Percentiles rank a stretch among this genome's conserved stretches.
These are phyloP conservation scores for Pinus tabuliformis DNA, from an alignment of 75 land plant genomes.

Conservation along the genomic window DNA sequence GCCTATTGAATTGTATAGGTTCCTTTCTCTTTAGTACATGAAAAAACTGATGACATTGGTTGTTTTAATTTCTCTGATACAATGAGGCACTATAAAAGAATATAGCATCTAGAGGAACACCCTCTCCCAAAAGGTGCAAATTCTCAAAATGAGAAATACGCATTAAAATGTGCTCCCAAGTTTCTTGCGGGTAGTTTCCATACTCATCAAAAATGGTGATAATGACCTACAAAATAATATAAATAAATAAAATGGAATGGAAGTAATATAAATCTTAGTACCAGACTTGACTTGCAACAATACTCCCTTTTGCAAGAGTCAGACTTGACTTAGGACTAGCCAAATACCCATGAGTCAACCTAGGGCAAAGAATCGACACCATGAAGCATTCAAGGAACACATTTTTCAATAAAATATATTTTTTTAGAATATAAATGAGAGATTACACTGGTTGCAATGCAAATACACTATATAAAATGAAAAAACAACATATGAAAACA, in stretches of 20 bases:
- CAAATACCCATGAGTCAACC: too few species aligned
- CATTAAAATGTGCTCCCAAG: conserved; percentile 82
- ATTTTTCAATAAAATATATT: too few species aligned
- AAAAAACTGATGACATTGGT: conserved; percentile 20
- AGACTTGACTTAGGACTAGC: too few species aligned
- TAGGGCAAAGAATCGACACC: too few species aligned
- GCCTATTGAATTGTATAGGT: conserved; percentile 51
- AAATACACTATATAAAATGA: too few species aligned
- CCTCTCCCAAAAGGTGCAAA: conserved; percentile 76
- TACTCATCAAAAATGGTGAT: conserved; percentile 74
- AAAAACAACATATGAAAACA: too few species aligned
- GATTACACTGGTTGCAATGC: too few species aligned
- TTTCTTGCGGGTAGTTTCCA: conserved; percentile 71
- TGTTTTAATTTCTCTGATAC: conserved; percentile 47
- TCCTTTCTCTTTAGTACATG: conserved; percentile 53
- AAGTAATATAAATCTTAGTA: not conserved
- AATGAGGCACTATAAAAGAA: conserved; percentile 30
- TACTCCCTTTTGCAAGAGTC: too few species aligned
- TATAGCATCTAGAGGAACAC: conserved; percentile 75
- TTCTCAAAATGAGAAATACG: conserved; percentile 81
- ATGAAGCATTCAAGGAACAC: too few species aligned
- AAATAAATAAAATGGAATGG: not conserved
- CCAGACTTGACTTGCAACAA: too few species aligned
- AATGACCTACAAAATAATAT: conserved; percentile 46
- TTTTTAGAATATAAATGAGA: too few species aligned